Evolutionary conservation across 2,329 filamentous ascomycete genomes (phyloP), one percentile per base, ranked within the genome.

Genomic region (Cladosporium austrohemisphaericum): DNA sequence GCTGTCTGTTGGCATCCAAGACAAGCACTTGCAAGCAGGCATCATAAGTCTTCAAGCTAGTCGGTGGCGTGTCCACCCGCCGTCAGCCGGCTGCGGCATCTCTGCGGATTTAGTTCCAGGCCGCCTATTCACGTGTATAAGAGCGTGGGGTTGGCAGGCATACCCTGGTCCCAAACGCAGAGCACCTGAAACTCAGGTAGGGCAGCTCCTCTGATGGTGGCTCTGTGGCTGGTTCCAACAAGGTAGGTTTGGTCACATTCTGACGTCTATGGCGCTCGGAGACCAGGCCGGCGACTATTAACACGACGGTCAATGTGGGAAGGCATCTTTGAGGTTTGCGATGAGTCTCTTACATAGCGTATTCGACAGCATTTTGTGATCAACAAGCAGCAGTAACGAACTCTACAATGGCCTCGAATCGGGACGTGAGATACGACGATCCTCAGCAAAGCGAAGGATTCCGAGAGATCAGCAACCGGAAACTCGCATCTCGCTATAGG

Each of bases 371-470:
- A n/a, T n/a, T n/a, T n/a, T n/a, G n/a, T n/a, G n/a, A n/a, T n/a
- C n/a, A n/a, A n/a, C n/a, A n/a, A n/a, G n/a, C n/a, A n/a, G n/a
- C n/a, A n/a, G n/a, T n/a, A n/a, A 31, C 11, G 28, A 31, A 9
- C 9, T 16, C 14, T 2, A 35, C 9, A 8, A 35, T 35, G 32
- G 32, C 32, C 14, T 35, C 32, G 9, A 35, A 35, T 35, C 32
- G 32, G 11, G 52, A 52, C 23, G 38, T 45, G 18, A 50, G 31
- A 13, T 54, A 54, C 49, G 38, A 49, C 20, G 52, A 54, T 26
- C 43, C 49, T n/a, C 23, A 49, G 19, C 45, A 43, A 13, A 35
- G 37, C 13, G 25, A 51, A 11, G 25, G 44, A 20, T 29, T 47
- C 8, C 35, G 41, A 3, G 52, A 55, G 29, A 36, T 55, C 1